A percentile compares a stretch with the other conserved stretches of the same genome.
Evolutionary conservation across 805 yeast genomes (phyloP).

Genomic region (Schwanniomyces polymorphus): DNA sequence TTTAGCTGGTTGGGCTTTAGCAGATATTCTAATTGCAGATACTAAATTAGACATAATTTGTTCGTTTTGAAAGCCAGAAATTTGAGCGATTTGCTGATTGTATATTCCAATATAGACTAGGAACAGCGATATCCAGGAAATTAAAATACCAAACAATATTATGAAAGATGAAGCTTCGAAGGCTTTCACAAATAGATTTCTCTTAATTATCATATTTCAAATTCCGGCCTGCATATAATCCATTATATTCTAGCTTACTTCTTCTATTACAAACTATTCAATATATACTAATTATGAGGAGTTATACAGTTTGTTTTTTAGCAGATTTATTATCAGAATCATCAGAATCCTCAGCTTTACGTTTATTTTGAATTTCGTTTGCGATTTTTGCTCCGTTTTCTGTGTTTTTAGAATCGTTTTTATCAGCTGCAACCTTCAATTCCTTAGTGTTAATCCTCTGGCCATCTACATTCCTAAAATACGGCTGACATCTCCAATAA

Average conservation of each 20-base stretch:
- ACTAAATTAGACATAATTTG: constrained; percentile 7
- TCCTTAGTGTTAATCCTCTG: constrained; percentile 42
- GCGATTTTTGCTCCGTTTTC: not conserved
- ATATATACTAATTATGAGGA: not conserved
- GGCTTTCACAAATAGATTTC: too few relatives aligned
- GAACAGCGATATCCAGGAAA: not conserved
- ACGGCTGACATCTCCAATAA: constrained; percentile 96
- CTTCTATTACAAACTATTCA: not conserved
- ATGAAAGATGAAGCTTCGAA: not conserved
- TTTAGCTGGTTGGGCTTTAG: constrained; percentile 26
- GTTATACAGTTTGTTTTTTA: constrained; percentile 2
- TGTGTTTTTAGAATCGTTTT: not conserved
- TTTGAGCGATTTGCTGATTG: not conserved
- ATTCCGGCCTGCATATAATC: not conserved
- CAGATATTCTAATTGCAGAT: constrained; percentile 27
- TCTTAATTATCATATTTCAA: too few relatives aligned
- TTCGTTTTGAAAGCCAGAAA: not conserved
- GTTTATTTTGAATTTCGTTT: not conserved
- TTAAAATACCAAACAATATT: not conserved
- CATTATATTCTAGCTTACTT: too few relatives aligned
- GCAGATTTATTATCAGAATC: not conserved
- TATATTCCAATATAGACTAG: not conserved
- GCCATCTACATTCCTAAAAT: constrained; percentile 88
- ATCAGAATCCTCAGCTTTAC: not conserved
- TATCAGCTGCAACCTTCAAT: constrained; percentile 39